Conservation (phyloP, 306 rosid genomes). For the Notholithocarpus densiflorus region DNA sequence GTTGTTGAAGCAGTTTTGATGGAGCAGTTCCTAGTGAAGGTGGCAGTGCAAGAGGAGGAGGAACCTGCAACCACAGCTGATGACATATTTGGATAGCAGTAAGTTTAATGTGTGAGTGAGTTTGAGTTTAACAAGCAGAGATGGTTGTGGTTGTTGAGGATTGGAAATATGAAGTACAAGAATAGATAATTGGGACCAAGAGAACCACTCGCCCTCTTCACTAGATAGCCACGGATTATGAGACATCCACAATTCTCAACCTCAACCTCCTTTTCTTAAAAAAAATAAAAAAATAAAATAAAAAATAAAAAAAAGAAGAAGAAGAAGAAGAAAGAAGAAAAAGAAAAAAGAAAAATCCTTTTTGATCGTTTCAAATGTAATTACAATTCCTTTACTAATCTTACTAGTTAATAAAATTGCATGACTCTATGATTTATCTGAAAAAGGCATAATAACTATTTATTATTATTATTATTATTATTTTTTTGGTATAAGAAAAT, state of each 20-base stretch:
- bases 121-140: neutral
- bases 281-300: too few relatives aligned
- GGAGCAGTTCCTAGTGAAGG: slow-evolving; percentile 41
- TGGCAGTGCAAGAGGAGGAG: slow-evolving; percentile 52
- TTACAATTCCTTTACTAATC: too few relatives aligned
- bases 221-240: neutral
- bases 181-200: neutral
- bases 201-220: slow-evolving; percentile 32
- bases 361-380: too few relatives aligned
- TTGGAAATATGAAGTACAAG: too few relatives aligned
- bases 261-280: neutral
- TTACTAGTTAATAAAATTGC: too few relatives aligned
- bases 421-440: too few relatives aligned
- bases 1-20: slow-evolving; percentile 34
- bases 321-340: too few relatives aligned
- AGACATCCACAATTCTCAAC: neutral
- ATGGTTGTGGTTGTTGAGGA: slow-evolving; percentile 4
- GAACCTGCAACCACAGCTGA: slow-evolving; percentile 56
- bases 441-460: too few relatives aligned
- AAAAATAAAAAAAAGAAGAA: too few relatives aligned
- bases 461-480: too few relatives aligned
- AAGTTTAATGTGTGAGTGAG: slow-evolving; percentile 1
- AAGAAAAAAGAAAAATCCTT: too few relatives aligned
- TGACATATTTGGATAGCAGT: slow-evolving; percentile 39
- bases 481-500: too few relatives aligned